phyloP scores from a whole-genome alignment of 2,329 filamentous ascomycete species.

The Coniochaeta sp. region DNA sequence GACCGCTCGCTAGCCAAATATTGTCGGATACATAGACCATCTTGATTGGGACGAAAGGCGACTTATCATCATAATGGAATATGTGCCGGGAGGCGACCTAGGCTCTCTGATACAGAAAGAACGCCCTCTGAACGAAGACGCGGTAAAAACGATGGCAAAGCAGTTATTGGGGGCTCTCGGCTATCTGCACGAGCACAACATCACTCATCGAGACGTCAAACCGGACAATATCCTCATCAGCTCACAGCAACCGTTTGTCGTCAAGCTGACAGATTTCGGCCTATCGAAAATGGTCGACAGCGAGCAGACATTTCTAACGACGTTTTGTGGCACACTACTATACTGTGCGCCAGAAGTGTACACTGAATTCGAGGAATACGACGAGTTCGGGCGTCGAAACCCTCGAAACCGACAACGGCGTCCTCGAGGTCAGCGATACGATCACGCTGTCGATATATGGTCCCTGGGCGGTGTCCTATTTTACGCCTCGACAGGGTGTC shows the following conservation, averaged over 20 bases:
- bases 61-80: conserved; percentile 98
- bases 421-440: conserved; percentile 60
- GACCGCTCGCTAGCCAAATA: conserved; percentile 56
- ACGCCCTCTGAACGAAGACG: conserved; percentile 56
- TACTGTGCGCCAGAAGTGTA: conserved; percentile 98
- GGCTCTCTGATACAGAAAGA: conserved; percentile 60
- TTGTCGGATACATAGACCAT: conserved; percentile 87
- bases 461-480: conserved; percentile 90
- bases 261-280: conserved; percentile 95
- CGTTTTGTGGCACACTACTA: conserved; percentile 90
- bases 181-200: conserved; percentile 80
- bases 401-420: conserved; percentile 58
- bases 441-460: conserved; percentile 92
- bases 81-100: conserved; percentile 73
- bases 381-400: conserved; percentile 59
- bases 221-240: conserved; percentile 93
- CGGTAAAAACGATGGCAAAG: conserved; percentile 62
- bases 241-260: conserved; percentile 61
- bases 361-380: conserved; percentile 60
- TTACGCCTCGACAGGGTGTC: conserved; percentile 69
- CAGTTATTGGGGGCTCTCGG: conserved; percentile 77
- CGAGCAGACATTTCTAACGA: conserved; percentile 86
- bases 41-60: conserved; percentile 73
- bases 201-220: conserved; percentile 98
- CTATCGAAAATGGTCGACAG: conserved; percentile 90